Evolutionary conservation across 306 rosid species (phyloP).

Genomic region (Dalbergia cochinchinensis): DNA sequence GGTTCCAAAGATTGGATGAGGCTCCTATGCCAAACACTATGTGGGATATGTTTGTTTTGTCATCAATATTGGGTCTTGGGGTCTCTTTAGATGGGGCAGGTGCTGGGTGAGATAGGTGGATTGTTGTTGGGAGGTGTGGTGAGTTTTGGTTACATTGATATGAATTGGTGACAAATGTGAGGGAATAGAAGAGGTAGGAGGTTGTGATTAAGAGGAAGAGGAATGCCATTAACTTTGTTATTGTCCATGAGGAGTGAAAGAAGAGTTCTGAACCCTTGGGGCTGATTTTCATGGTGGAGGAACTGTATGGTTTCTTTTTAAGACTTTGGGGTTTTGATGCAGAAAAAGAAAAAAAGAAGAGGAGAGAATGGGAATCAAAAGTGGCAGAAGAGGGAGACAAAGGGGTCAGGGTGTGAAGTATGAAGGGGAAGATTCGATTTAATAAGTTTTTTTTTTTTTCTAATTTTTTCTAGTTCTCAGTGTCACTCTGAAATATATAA

Average conservation of each 20-base stretch:
- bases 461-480: too few species aligned
- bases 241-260: slow-evolving; percentile 37
- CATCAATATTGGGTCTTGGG: background rate
- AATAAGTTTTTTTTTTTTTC: background rate
- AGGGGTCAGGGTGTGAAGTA: background rate
- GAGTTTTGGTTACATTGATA: slow-evolving; percentile 20
- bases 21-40: slow-evolving; percentile 76
- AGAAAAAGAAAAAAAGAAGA: background rate
- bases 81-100: background rate
- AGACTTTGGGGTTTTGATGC: background rate
- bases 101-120: background rate
- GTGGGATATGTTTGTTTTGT: slow-evolving; percentile 67
- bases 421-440: background rate
- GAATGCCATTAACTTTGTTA: slow-evolving; percentile 46
- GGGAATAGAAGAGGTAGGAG: slow-evolving; percentile 50
- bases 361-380: background rate
- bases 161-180: slow-evolving; percentile 44
- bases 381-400: background rate
- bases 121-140: background rate
- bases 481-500: too few species aligned
- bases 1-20: slow-evolving; percentile 62
- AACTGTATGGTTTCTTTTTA: slow-evolving; percentile 13
- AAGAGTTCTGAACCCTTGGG: slow-evolving; percentile 53
- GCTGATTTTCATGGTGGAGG: slow-evolving; percentile 48
- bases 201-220: slow-evolving; percentile 47